Base-by-base conservation (phyloP, 495 filamentous ascomycete species). In the Aspergillus conjunctus region DNA sequence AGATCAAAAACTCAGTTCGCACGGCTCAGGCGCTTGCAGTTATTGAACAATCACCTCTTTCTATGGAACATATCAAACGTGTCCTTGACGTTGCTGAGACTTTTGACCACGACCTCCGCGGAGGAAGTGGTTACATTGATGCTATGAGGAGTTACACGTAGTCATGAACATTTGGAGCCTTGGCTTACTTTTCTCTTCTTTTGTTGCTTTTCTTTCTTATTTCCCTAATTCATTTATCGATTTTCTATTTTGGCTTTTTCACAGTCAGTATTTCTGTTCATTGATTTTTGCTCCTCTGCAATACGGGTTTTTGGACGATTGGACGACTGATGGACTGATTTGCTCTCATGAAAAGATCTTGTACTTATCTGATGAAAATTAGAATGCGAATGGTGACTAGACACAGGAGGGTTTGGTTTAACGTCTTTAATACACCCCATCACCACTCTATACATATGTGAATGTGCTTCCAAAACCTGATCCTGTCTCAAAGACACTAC, bases 1-100 rank as follows among this genome's bases (percentile, higher is more conserved):
- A 88, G 87, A 97, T 97, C 81, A 97, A 97, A 78, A 96, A 97
- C 72, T 89, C 87, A 6, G 88, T 96, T 45, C 84, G 90, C 54
- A 93, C 91, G 3, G 91, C 92, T 1, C 92, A 96, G 71, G 88
- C 89, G 0, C 80, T 96, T 14, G 92, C 92, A 4, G 84, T 94
- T 59, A 89, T 91, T 62, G 89, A 92, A 70, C 78, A 78, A 41
- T 81, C 85, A 41, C 80, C 81, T 1, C 79, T 96, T 7, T 81
- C 83, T 2, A 92, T 96, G 87, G 83, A 85, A 45, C 91, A 96
- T 69, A 91, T 96, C 74, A 87, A 86, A 63, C 83, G 87, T 51
- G 91, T 95, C 17, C 82, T 96, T 3, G 88, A 91, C 32, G 91
- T 95, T 3, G 87, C 87, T 17, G 87, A 91, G 67, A 89, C 84